A percentile compares a stretch with the other conserved stretches of the same genome.
These are phyloP conservation scores for Eucalyptus erythrocorys DNA, from an alignment of 345 rosid genomes.

Conservation along the genomic window DNA sequence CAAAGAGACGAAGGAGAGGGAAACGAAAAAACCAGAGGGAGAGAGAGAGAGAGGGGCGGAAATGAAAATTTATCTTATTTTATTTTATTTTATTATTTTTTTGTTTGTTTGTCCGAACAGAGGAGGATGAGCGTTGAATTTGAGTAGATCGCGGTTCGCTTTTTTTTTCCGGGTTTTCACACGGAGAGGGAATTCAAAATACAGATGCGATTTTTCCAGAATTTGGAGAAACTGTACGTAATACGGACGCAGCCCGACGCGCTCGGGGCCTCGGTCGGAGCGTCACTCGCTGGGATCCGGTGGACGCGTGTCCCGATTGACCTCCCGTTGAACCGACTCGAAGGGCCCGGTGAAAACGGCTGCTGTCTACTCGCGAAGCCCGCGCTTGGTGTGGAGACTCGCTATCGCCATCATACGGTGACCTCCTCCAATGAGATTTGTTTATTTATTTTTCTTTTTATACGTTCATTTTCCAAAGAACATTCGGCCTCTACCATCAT, in stretches of 20 bases:
- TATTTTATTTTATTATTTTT: not conserved
- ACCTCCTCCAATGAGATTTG: not conserved
- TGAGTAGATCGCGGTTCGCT: not conserved
- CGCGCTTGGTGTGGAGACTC: not conserved
- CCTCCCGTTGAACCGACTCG: not conserved
- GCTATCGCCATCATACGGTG: not conserved
- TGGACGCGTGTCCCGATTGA: not conserved
- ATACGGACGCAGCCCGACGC: not conserved
- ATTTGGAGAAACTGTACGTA: not conserved
- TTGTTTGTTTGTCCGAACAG: not conserved
- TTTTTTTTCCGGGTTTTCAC: not conserved
- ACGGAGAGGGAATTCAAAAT: not conserved
- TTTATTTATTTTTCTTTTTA: too few relatives aligned
- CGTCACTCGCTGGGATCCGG: not conserved
- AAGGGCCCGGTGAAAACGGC: not conserved
- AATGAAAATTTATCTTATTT: not conserved
- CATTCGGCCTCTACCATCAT: rapidly evolving
- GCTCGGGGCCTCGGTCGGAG: not conserved
- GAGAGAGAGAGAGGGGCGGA: not conserved
- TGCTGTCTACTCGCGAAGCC: not conserved
- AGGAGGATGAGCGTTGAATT: not conserved
- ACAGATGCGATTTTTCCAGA: not conserved
- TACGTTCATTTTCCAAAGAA: too few relatives aligned
- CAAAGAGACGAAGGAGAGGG: not conserved
- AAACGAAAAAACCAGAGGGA: not conserved